Conservation (phyloP, 75 land plant species). For the Adiantum capillusveneris region DNA sequence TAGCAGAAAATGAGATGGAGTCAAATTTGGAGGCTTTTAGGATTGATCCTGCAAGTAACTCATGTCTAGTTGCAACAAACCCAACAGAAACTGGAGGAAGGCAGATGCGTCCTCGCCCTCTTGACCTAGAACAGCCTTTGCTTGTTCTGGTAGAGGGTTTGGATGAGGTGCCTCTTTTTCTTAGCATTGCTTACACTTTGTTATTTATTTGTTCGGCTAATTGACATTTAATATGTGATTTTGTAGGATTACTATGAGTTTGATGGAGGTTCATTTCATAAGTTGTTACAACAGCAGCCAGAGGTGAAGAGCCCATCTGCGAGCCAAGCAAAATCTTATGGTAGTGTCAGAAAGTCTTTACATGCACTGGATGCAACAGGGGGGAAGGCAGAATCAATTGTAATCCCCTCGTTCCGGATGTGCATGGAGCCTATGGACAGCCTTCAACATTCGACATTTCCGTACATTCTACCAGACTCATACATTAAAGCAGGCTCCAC, state of each 20-base stretch:
- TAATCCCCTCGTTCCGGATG: constrained; percentile 16
- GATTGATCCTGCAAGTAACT: constrained; percentile 2
- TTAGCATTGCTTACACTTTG: too few species aligned
- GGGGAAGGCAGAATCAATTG: background rate
- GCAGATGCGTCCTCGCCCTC: constrained; percentile 29
- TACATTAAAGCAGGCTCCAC: background rate
- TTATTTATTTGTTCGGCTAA: constrained; percentile 2
- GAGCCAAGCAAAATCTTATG: background rate
- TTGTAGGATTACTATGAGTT: constrained; percentile 24
- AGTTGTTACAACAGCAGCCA: constrained; percentile 4
- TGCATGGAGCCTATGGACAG: constrained; percentile 5
- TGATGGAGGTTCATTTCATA: constrained; percentile 12
- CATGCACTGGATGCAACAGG: constrained; percentile 5
- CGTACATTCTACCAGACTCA: background rate
- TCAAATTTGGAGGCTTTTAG: background rate
- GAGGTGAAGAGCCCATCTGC: constrained; percentile 6
- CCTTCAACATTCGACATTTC: background rate
- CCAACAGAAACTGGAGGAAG: constrained; percentile 21
- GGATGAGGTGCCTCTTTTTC: constrained; percentile 15
- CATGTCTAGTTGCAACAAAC: constrained; percentile 1
- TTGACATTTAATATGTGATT: background rate
- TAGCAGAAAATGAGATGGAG: too few species aligned
- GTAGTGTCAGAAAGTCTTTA: background rate
- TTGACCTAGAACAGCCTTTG: constrained; percentile 27
- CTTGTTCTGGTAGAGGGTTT: constrained; percentile 24